Conservation (phyloP, 2,329 filamentous ascomycete species). For the Leptographium flavum region DNA sequence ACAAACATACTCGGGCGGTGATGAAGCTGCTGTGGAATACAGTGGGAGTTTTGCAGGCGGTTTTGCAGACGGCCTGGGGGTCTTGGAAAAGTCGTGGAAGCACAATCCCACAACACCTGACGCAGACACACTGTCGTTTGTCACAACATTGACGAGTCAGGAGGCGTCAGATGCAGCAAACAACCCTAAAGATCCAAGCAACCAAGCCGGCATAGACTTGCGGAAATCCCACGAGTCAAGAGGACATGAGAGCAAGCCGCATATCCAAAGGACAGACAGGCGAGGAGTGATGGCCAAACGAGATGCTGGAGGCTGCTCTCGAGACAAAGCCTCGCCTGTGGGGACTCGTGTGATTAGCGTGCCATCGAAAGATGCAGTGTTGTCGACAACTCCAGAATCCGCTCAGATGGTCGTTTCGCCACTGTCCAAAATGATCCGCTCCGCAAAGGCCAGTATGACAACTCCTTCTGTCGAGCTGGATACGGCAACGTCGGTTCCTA, state of each 20-base stretch:
- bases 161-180: neutral
- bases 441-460: constrained; percentile 5
- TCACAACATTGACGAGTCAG: constrained; percentile 13
- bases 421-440: constrained; percentile 10
- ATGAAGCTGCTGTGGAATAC: neutral
- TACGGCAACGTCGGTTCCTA: neutral
- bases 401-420: constrained; percentile 13
- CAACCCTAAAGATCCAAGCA: constrained; percentile 1
- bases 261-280: too few species aligned
- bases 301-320: too few species aligned
- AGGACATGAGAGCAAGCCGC: too few species aligned
- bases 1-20: too few species aligned
- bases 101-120: constrained; percentile 14
- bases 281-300: too few species aligned
- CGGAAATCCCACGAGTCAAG: too few species aligned
- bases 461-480: constrained; percentile 3
- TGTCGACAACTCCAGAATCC: too few species aligned
- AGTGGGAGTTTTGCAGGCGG: too few species aligned
- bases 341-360: too few species aligned
- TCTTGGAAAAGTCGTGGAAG: constrained; percentile 14
- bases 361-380: too few species aligned
- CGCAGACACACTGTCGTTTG: constrained; percentile 14
- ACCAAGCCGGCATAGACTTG: neutral
- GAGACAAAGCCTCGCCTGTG: too few species aligned
- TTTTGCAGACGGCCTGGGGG: constrained; percentile 3